Conservation (phyloP, 805 yeast genomes). For the Pichia occidentalis region DNA sequence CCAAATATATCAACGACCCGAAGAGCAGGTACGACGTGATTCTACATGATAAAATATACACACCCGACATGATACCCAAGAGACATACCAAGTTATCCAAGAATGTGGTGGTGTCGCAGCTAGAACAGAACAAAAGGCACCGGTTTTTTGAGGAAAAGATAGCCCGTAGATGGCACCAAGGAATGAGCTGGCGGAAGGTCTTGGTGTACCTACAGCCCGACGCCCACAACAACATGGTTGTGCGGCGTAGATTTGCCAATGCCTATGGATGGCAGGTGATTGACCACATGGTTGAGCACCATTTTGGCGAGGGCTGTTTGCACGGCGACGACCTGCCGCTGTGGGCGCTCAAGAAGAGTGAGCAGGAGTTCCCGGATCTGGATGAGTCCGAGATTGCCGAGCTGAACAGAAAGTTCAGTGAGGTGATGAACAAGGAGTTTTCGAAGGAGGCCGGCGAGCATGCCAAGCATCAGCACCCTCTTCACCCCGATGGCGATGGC, state of each 20-base stretch:
- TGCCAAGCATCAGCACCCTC: too few relatives aligned
- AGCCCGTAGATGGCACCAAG: slow-evolving; percentile 83
- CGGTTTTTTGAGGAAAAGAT: slow-evolving; percentile 64
- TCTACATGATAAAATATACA: slow-evolving; percentile 75
- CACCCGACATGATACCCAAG: slow-evolving; percentile 46
- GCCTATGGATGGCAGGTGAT: slow-evolving; percentile 94
- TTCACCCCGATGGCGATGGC: background rate
- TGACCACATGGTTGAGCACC: slow-evolving; percentile 69
- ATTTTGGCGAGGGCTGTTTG: slow-evolving; percentile 36
- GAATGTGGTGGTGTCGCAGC: slow-evolving; percentile 20
- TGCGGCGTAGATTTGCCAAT: slow-evolving; percentile 81
- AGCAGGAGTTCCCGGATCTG: slow-evolving; percentile 12
- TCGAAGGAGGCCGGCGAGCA: slow-evolving; percentile 26
- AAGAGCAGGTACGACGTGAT: slow-evolving; percentile 51
- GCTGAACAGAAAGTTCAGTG: slow-evolving; percentile 20
- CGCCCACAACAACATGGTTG: slow-evolving; percentile 91
- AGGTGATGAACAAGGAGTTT: slow-evolving; percentile 28
- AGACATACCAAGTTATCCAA: slow-evolving; percentile 26
- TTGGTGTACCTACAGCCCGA: slow-evolving; percentile 81
- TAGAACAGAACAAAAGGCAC: slow-evolving; percentile 28
- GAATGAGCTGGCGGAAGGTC: slow-evolving; percentile 86
- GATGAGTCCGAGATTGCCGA: slow-evolving; percentile 11
- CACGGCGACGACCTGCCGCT: slow-evolving; percentile 21
- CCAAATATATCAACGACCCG: slow-evolving; percentile 64
- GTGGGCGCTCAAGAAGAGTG: slow-evolving; percentile 17